Percentiles rank a stretch among this genome's conserved stretches.
These are phyloP conservation scores for Escovopsis sp. DNA, from an alignment of 2,329 filamentous ascomycete species.

Conservation along the genomic window DNA sequence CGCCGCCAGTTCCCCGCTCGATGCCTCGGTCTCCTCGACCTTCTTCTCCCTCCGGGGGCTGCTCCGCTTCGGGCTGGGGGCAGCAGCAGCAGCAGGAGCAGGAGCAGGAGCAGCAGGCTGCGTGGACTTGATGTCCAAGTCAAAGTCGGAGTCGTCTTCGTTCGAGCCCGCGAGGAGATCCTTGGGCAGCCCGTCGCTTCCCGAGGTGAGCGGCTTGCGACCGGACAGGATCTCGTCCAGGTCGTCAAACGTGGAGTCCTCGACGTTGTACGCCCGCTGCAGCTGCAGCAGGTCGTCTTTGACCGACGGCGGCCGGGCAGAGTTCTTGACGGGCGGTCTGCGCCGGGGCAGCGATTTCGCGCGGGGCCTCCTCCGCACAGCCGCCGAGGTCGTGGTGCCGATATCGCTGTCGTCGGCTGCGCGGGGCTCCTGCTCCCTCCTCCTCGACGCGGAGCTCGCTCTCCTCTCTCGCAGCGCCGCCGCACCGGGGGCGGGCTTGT, in stretches of 20 bases:
- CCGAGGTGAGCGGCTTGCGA: slow-evolving; percentile 19
- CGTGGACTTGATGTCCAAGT: slow-evolving; percentile 8
- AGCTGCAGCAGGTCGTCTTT: slow-evolving; percentile 41
- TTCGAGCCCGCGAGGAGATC: slow-evolving; percentile 11
- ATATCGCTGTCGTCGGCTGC: slow-evolving; percentile 12
- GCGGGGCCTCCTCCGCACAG: slow-evolving; percentile 13
- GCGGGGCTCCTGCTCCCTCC: slow-evolving; percentile 15
- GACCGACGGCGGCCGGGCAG: slow-evolving; percentile 37
- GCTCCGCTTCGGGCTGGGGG: background rate
- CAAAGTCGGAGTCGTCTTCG: slow-evolving; percentile 11
- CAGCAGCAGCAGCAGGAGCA: no score
- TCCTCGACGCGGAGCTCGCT: slow-evolving; percentile 11
- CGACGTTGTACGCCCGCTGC: slow-evolving; percentile 36
- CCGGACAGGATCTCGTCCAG: slow-evolving; percentile 34
- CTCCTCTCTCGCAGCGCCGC: slow-evolving; percentile 13
- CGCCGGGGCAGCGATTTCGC: slow-evolving; percentile 27
- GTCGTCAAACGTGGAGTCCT: slow-evolving; percentile 46
- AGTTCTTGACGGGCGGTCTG: slow-evolving; percentile 35
- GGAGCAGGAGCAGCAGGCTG: background rate
- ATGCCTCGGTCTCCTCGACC: slow-evolving; percentile 7
- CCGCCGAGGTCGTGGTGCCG: slow-evolving; percentile 11
- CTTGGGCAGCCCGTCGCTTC: slow-evolving; percentile 13
- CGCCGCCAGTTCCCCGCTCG: slow-evolving; percentile 26
- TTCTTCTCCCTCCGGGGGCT: slow-evolving; percentile 7
- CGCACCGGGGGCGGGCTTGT: slow-evolving; percentile 7